These are phyloP conservation scores for Anthracocystis setariae DNA, from an alignment of 1,284 basidiomycete genomes.

Conservation along the genomic window DNA sequence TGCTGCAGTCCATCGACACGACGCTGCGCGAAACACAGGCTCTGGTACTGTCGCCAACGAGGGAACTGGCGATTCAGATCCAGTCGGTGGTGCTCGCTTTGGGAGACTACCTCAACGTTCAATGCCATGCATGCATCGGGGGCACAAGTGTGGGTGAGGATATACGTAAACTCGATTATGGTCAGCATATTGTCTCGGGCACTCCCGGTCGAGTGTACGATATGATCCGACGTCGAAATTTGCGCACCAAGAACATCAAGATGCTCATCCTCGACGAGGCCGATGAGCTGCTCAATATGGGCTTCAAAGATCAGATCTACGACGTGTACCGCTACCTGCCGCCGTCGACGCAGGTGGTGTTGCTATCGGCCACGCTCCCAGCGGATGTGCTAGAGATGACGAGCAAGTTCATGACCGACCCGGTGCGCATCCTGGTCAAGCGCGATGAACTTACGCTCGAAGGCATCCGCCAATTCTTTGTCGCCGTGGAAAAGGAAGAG, in stretches of 20 bases:
- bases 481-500: conserved; percentile 99
- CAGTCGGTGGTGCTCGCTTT: conserved; percentile 97
- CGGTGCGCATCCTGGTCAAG: conserved; percentile 97
- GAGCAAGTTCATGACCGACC: conserved; percentile 99
- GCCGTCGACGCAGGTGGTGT: conserved; percentile 95
- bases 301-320: conserved; percentile 99
- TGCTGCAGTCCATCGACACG: conserved; percentile 87
- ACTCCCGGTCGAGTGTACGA: conserved; percentile 99
- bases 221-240: conserved; percentile 94
- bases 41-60: conserved; percentile 84
- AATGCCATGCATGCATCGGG: conserved; percentile 98
- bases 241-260: conserved; percentile 98
- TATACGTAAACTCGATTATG: conserved; percentile 96
- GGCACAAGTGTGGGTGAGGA: conserved; percentile 98
- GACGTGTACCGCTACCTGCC: conserved; percentile 98
- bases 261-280: conserved; percentile 99
- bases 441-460: conserved; percentile 99
- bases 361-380: conserved; percentile 93
- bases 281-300: conserved; percentile 96
- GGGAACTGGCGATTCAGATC: conserved; percentile 79
- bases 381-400: conserved; percentile 99
- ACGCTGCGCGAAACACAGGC: conserved; percentile 95
- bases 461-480: conserved; percentile 99
- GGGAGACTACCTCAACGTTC: conserved; percentile 99
- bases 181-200: conserved; percentile 96